phyloP scores from a whole-genome alignment of 192 early-diverging fungal species.

The Diversispora eburnea region DNA sequence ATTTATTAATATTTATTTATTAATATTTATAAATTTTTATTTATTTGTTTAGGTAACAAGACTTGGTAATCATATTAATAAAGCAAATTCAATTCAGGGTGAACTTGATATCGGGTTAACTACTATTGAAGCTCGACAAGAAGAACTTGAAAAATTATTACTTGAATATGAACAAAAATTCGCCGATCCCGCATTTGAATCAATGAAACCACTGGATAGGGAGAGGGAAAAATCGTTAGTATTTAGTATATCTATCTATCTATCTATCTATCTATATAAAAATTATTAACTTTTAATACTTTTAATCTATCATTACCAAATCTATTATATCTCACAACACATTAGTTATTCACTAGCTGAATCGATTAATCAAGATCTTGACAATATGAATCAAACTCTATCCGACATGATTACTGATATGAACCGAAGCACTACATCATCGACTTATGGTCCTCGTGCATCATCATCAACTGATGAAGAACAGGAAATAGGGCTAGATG shows the following conservation, averaged over 20 bases:
- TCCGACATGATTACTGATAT: slow-evolving; percentile 82
- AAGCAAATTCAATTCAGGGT: slow-evolving; percentile 69
- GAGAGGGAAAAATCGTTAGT: slow-evolving; percentile 37
- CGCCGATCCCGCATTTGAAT: slow-evolving; percentile 42
- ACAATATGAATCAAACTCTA: slow-evolving; percentile 78
- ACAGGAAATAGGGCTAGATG: background rate
- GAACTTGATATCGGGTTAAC: slow-evolving; percentile 83
- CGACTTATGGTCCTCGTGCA: slow-evolving; percentile 26
- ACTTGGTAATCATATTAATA: slow-evolving; percentile 69
- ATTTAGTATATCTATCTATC: background rate
- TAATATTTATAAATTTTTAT: no score
- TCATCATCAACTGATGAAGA: slow-evolving; percentile 36
- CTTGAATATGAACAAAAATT: slow-evolving; percentile 78
- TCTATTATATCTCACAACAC: slow-evolving; percentile 46
- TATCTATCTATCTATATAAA: background rate
- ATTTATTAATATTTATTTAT: no score
- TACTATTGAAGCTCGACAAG: slow-evolving; percentile 84
- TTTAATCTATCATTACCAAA: background rate
- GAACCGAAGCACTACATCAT: slow-evolving; percentile 54
- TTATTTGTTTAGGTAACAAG: slow-evolving; percentile 54
- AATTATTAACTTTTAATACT: background rate
- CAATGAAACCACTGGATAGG: slow-evolving; percentile 39
- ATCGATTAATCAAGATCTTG: slow-evolving; percentile 81
- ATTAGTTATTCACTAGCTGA: slow-evolving; percentile 82
- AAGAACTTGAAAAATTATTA: slow-evolving; percentile 71